Evolutionary conservation across 768 basidiomycete genomes (phyloP), one percentile per base, ranked within the genome.

Genomic region (Collybia sordida): DNA sequence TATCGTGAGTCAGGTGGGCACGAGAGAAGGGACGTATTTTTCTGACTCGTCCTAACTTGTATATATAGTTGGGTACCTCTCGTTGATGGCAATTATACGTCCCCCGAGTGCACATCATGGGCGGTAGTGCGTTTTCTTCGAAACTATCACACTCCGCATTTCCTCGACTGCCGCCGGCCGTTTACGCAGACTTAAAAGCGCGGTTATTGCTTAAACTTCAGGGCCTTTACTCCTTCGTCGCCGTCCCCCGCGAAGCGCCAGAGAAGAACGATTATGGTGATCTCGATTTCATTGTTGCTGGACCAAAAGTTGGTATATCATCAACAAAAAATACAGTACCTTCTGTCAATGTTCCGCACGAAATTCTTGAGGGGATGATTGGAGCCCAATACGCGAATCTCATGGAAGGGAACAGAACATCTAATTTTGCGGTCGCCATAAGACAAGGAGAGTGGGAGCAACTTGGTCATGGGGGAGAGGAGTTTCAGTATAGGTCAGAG

Each of bases 221-320:
- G 34, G 56, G 67, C 6, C 65, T 84, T 17, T 90, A 82, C 58
- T 49, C 62, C 1, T 56, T 72, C 46, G 85, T 85, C 18, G 71
- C 69, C 11, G 73, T 83, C 2, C 85, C 88, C 1, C 60, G 59
- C 6, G 86, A 88, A 64, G 82, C 78, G 7, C 88, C 86, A 12
- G 81, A 77, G 54, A 90, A 90, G 61, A 38, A 45, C 0, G 81
- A 83, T 61, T 71, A 86, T 53, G 88, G 88, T 1, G 88, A 90
- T 59, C 59, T 90, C 19, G 88, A 90, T 61, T 78, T 88, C 44
- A 64, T 85, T 18, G 86, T 86, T 3, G 71, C 75, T 31, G 54
- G 59, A n/a, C 80, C 86, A 6, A 67, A 58, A 25, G 37, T 42
- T 0, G 51, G 59, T 9, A 18, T 55, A 11, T 46, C 40, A 17